Evolutionary conservation across 2,329 filamentous ascomycete species (phyloP).

Genomic region (Eutypella sp.): DNA sequence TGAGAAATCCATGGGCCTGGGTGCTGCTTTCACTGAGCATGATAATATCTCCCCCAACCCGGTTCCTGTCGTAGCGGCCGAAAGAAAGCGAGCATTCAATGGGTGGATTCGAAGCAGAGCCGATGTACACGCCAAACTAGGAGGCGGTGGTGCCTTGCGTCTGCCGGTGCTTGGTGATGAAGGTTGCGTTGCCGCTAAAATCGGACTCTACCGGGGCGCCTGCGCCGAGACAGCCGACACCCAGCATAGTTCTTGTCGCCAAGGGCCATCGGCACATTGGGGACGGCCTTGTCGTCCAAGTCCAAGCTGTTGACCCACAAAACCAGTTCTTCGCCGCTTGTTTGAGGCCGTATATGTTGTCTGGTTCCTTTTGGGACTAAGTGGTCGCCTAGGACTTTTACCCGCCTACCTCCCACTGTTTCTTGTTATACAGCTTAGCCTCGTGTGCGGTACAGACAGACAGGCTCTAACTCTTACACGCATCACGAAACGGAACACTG

Average conservation of each 20-base stretch:
- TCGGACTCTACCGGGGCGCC: constrained; percentile 23
- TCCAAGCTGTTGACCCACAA: constrained; percentile 25
- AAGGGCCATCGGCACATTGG: constrained; percentile 23
- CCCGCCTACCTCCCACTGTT: constrained; percentile 17
- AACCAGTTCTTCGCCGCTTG: constrained; percentile 11
- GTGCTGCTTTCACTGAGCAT: constrained; percentile 16
- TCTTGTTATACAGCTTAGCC: constrained; percentile 24
- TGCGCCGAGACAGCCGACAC: constrained; percentile 26
- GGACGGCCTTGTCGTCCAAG: constrained; percentile 15
- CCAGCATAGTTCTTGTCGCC: constrained; percentile 19
- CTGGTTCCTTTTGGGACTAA: constrained; percentile 11
- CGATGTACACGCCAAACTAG: constrained; percentile 38
- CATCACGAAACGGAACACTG: no score
- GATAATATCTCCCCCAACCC: constrained; percentile 30
- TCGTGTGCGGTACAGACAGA: no score
- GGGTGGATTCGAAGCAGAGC: constrained; percentile 26
- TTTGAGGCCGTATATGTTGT: constrained; percentile 23
- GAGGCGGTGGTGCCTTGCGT: constrained; percentile 24
- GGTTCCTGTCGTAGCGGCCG: constrained; percentile 37
- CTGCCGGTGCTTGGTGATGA: constrained; percentile 24
- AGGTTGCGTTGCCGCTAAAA: constrained; percentile 26
- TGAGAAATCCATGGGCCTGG: constrained; percentile 25
- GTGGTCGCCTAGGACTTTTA: constrained; percentile 21
- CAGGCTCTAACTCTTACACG: no score
- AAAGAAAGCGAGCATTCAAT: constrained; percentile 33